Base-by-base conservation (phyloP, 441 rosid genomes). In the Eutrema salsugineum region DNA sequence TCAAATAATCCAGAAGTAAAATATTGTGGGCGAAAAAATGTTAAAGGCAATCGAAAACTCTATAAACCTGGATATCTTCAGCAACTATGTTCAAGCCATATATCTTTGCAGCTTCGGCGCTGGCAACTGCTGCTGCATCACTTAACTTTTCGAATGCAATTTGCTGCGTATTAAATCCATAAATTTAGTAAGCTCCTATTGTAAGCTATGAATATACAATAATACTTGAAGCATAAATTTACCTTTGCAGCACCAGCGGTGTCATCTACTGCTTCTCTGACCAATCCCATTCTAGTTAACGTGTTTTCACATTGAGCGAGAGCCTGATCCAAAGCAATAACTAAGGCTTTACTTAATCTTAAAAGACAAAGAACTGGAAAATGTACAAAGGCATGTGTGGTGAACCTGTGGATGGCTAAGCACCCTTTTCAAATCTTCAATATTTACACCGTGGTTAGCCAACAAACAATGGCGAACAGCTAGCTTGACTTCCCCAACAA, bases 171-270 rank as follows among this genome's bases (percentile, higher is more conserved):
- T 63, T 14, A 49, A 61, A 28, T 68, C 10, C 54, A 63, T 5
- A 24, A 62, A 39, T 63, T 32, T 66, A 71, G 22, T 73, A 44
- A 80, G 53, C 33, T 40, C 8, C 60, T 66, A 66, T 0, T 28
- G 60, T 63, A 32, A 60, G 53, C 28, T 15, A 49, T 28, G 65
- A 44, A 35, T 27, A 68, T 28, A 43, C 43, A 59, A 30, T 15
- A 20, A 53, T 36, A 46, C 39, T 14, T 5, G 19, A 6, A 61
- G 7, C 53, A 43, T 3, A 57, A 35, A 33, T 12, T 62, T 66
- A 93, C 99, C 97, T 91, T 85, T 20, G 99, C 99, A 50, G 99
- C 97, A 80, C 98, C 97, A 56, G 99, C 99, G 46, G 99, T 95
- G 77, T 95, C 99, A 69, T 91, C 97, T 35, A 87, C 84, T 24